These are phyloP conservation scores for Hypoxylon intermedium DNA, from an alignment of 495 filamentous ascomycete genomes.

Conservation along the genomic window DNA sequence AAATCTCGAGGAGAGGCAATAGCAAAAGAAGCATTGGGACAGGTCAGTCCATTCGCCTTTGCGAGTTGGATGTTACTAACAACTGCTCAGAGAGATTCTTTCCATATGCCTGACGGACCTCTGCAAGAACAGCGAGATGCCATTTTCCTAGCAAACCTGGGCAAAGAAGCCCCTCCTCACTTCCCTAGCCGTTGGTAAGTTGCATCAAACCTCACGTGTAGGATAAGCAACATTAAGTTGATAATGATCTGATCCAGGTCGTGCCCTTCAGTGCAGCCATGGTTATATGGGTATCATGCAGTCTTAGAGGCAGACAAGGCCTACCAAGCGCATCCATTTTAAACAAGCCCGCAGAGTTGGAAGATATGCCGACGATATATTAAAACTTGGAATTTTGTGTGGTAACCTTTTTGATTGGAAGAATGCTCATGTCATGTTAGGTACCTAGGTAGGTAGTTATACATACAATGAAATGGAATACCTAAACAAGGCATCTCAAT, in stretches of 20 bases:
- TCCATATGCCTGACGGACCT: slow-evolving; percentile 65
- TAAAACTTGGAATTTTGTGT: too few relatives aligned
- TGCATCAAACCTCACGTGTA: too few relatives aligned
- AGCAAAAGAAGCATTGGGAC: slow-evolving; percentile 52
- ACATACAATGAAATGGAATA: too few relatives aligned
- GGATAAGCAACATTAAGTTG: background rate
- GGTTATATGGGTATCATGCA: slow-evolving; percentile 63
- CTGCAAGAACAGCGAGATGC: slow-evolving; percentile 60
- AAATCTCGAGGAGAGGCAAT: slow-evolving; percentile 66
- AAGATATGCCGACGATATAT: too few relatives aligned
- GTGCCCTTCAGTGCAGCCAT: slow-evolving; percentile 60
- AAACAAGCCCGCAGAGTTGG: too few relatives aligned
- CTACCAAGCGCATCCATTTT: slow-evolving; percentile 52
- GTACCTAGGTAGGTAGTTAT: too few relatives aligned
- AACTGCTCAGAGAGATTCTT: slow-evolving; percentile 61
- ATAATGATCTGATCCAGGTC: slow-evolving; percentile 49
- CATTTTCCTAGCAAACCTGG: slow-evolving; percentile 54
- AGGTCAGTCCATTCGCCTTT: slow-evolving; percentile 1
- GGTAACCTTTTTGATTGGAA: too few relatives aligned
- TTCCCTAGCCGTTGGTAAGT: slow-evolving; percentile 36
- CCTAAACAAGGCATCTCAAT: too few relatives aligned
- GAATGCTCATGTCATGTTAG: too few relatives aligned
- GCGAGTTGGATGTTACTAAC: slow-evolving; percentile 53
- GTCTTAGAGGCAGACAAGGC: slow-evolving; percentile 59
- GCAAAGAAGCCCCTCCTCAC: slow-evolving; percentile 29